Conservation (phyloP, 129 eudicot genomes). For the Chrysanthemum makinoi region DNA sequence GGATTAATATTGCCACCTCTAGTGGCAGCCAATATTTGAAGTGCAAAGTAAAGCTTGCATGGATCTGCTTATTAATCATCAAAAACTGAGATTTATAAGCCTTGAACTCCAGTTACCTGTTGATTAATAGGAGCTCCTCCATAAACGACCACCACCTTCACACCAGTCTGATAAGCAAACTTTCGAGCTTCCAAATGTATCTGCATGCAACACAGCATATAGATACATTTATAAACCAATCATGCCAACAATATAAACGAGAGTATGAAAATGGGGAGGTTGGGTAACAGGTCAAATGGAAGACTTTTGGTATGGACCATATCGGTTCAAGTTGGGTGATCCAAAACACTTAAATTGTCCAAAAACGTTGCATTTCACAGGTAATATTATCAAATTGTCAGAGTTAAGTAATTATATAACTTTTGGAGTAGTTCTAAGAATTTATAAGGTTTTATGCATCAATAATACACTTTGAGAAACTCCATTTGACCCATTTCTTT, state of each 20-base stretch:
- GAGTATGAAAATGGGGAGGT: not conserved
- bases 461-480: no score
- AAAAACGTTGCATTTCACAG: not conserved
- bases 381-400: no score
- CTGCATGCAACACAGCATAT: constrained; percentile 30
- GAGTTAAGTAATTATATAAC: no score
- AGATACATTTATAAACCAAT: not conserved
- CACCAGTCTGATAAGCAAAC: constrained; percentile 79
- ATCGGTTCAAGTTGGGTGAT: not conserved
- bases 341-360: not conserved
- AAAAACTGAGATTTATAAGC: not conserved
- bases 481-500: no score
- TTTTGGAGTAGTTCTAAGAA: no score
- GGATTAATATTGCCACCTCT: not conserved
- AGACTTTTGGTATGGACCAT: not conserved
- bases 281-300: not conserved
- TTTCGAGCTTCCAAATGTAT: constrained; percentile 76
- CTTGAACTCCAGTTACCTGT: constrained; percentile 41
- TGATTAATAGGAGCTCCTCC: constrained; percentile 79
- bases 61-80: not conserved
- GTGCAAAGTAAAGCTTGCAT: not conserved
- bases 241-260: constrained; percentile 14
- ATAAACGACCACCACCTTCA: constrained; percentile 79
- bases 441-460: no score
- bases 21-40: constrained; percentile 1